Conservation (phyloP, 169 alveolate genomes). For the Eimeria necatrix region DNA sequence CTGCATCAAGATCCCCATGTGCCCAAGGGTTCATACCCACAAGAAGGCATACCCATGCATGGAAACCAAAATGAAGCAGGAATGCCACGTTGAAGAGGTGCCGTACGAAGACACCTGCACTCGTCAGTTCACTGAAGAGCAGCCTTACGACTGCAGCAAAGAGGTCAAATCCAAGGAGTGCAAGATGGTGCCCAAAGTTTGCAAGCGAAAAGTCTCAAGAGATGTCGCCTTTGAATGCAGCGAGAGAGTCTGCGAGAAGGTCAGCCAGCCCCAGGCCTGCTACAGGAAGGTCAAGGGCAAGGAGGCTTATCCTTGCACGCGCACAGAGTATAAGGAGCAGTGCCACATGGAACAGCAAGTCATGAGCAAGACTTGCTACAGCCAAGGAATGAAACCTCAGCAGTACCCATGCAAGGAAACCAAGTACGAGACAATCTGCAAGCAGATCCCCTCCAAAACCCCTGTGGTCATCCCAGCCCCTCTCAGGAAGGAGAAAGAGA, state of each 20-base stretch:
- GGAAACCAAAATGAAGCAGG: conserved; percentile 77
- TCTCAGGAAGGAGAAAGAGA: conserved; percentile 30
- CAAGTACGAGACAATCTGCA: conserved; percentile 75
- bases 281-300: conserved; percentile 68
- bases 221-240: conserved; percentile 80
- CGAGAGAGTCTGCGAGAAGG: conserved; percentile 76
- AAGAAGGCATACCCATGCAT: conserved; percentile 77
- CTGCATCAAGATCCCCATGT: conserved; percentile 64
- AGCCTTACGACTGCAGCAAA: conserved; percentile 78
- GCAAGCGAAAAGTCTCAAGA: conserved; percentile 68
- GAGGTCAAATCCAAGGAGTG: conserved; percentile 70
- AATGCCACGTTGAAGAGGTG: conserved; percentile 73
- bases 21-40: conserved; percentile 67
- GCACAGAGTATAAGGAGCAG: conserved; percentile 69
- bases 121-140: conserved; percentile 59
- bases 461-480: conserved; percentile 57
- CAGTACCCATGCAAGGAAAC: conserved; percentile 80
- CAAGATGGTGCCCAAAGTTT: conserved; percentile 69
- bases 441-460: conserved; percentile 60
- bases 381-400: conserved; percentile 76
- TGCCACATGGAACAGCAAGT: conserved; percentile 71
- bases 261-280: conserved; percentile 72
- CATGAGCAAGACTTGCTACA: conserved; percentile 77
- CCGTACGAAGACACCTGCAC: conserved; percentile 80
- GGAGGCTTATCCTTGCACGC: conserved; percentile 77